Evolutionary conservation across 768 basidiomycete species (phyloP).

Genomic region (Ephemerocybe angulata): DNA sequence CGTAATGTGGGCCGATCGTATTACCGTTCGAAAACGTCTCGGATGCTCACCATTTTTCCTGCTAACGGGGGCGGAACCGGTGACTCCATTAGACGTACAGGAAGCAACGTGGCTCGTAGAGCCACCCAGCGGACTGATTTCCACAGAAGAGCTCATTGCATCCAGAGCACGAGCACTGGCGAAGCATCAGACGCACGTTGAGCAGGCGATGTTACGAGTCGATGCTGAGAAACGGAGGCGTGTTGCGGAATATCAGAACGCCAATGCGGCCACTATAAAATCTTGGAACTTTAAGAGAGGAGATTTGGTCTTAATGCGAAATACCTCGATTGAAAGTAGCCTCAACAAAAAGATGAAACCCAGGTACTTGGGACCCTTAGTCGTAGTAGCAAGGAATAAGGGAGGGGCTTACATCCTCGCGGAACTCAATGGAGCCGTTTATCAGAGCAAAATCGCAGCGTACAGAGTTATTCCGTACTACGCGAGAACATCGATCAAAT

Average conservation of each 20-base stretch:
- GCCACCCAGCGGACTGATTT: slow-evolving; percentile 11
- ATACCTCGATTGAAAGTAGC: slow-evolving; percentile 27
- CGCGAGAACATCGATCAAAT: slow-evolving; percentile 2
- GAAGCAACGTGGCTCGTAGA: slow-evolving; percentile 26
- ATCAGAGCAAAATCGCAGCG: slow-evolving; percentile 10
- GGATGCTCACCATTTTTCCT: slow-evolving; percentile 30
- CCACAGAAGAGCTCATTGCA: slow-evolving; percentile 20
- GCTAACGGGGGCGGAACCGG: slow-evolving; percentile 29
- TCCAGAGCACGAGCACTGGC: slow-evolving; percentile 16
- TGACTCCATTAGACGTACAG: slow-evolving; percentile 22
- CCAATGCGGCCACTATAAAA: background rate
- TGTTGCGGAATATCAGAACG: slow-evolving; percentile 22
- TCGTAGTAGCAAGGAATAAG: slow-evolving; percentile 24
- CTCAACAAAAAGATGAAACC: slow-evolving; percentile 28
- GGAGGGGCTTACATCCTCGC: slow-evolving; percentile 29
- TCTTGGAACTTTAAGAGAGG: slow-evolving; percentile 25
- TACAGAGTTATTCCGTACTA: slow-evolving; percentile 20
- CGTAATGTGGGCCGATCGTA: slow-evolving; percentile 32
- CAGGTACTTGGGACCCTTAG: slow-evolving; percentile 36
- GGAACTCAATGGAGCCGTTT: slow-evolving; percentile 28
- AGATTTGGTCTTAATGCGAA: slow-evolving; percentile 31
- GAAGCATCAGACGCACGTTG: slow-evolving; percentile 17
- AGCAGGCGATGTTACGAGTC: slow-evolving; percentile 15
- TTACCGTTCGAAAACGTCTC: slow-evolving; percentile 19
- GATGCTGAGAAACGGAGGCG: slow-evolving; percentile 8